Percentiles rank a stretch among this genome's conserved stretches.
phyloP scores from a whole-genome alignment of 257 asterid species.

The Echium plantagineum region DNA sequence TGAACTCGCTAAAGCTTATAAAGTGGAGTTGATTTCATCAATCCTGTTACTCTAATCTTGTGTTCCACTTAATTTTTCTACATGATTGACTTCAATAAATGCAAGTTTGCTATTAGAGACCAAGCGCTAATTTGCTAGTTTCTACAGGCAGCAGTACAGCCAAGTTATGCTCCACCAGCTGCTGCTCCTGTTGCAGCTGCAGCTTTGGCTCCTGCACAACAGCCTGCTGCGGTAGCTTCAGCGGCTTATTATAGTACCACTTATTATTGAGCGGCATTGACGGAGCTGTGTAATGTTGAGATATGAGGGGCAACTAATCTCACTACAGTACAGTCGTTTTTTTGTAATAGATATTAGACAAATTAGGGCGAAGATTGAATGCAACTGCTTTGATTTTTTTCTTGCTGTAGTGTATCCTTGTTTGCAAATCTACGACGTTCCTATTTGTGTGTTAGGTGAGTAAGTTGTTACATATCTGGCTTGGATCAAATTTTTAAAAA shows the following conservation, averaged over 20 bases:
- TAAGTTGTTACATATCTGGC: too few relatives aligned
- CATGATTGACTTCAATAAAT: not conserved
- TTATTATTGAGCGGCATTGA: slow-evolving; percentile 43
- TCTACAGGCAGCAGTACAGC: slow-evolving; percentile 47
- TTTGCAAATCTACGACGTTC: too few relatives aligned
- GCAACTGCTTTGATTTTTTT: not conserved
- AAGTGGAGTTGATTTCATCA: not conserved
- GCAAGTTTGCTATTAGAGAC: too few relatives aligned
- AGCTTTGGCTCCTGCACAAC: slow-evolving; percentile 45
- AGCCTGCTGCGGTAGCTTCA: slow-evolving; percentile 38
- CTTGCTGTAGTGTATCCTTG: not conserved
- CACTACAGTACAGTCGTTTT: not conserved
- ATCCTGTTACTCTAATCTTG: not conserved
- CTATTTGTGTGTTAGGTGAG: too few relatives aligned
- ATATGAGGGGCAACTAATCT: not conserved
- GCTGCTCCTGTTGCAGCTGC: slow-evolving; percentile 36
- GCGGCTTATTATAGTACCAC: slow-evolving; percentile 43
- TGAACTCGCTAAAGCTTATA: not conserved
- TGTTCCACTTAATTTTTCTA: too few relatives aligned
- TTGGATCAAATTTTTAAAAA: too few relatives aligned
- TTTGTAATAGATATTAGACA: not conserved
- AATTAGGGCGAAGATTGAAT: not conserved
- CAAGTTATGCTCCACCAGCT: slow-evolving; percentile 53
- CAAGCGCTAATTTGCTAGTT: not conserved
- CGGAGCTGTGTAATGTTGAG: not conserved